Percentiles rank a stretch among this genome's conserved stretches.
Evolutionary conservation across 2,329 filamentous ascomycete species (phyloP).

Genomic region (Truncatella angustata): DNA sequence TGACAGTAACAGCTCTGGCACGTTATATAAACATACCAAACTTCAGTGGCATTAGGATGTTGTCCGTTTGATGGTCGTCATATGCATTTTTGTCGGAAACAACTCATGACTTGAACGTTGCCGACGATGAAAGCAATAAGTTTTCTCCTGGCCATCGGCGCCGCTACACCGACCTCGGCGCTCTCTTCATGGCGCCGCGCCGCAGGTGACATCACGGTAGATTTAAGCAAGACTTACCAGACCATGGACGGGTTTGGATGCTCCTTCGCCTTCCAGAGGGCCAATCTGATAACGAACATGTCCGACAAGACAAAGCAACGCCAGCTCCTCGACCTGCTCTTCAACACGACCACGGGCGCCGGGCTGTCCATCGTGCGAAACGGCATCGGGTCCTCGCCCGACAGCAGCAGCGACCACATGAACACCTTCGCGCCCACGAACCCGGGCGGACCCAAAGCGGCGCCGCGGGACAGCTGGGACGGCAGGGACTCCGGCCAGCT

Average conservation of each 20-base stretch:
- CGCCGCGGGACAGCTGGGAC: constrained; percentile 44
- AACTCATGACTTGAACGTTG: too few relatives aligned
- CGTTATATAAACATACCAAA: too few relatives aligned
- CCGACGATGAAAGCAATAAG: too few relatives aligned
- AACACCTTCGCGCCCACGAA: constrained; percentile 44
- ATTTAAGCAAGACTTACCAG: constrained; percentile 26
- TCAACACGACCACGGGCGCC: constrained; percentile 42
- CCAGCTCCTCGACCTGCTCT: constrained; percentile 41
- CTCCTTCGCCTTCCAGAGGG: constrained; percentile 45
- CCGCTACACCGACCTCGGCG: too few relatives aligned
- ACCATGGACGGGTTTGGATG: constrained; percentile 47
- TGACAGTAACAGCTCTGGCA: too few relatives aligned
- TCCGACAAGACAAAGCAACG: constrained; percentile 29
- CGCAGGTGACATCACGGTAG: constrained; percentile 28
- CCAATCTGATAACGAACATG: constrained; percentile 37
- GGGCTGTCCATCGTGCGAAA: constrained; percentile 51
- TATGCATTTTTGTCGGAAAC: too few relatives aligned
- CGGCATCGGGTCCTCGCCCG: constrained; percentile 38
- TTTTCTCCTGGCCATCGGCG: too few relatives aligned
- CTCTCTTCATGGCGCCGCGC: too few relatives aligned
- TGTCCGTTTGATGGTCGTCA: too few relatives aligned
- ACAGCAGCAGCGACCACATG: too few relatives aligned
- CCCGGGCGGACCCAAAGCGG: constrained; percentile 38
- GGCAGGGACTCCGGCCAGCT: constrained; percentile 48
- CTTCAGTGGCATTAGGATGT: too few relatives aligned